Conservation (phyloP, 1,139 yeast genomes). For the Saccharomyces pastorianus region DNA sequence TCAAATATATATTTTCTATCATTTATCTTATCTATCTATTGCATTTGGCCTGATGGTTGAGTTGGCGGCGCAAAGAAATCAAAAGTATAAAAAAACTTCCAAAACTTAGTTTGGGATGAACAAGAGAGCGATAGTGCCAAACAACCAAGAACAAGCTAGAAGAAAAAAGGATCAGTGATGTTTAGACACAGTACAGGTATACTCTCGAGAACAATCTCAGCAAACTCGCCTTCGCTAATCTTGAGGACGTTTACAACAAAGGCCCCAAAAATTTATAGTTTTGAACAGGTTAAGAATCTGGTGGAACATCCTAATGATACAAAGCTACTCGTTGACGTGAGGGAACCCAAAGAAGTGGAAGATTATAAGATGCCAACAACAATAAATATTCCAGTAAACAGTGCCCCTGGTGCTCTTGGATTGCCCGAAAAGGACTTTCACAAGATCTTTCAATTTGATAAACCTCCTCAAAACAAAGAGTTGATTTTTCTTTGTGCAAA, state of each 20-base stretch:
- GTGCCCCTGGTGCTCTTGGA: conserved; percentile 90
- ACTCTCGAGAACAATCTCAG: neutral
- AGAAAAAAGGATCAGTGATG: neutral
- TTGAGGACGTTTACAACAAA: conserved; percentile 14
- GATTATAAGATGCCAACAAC: conserved; percentile 76
- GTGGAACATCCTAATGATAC: conserved; percentile 38
- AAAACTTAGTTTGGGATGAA: neutral
- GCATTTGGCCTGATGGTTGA: neutral
- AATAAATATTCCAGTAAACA: conserved; percentile 79
- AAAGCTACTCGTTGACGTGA: conserved; percentile 69
- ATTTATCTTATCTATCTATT: neutral
- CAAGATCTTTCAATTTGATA: conserved; percentile 73
- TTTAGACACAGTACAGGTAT: neutral
- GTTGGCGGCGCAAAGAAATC: neutral
- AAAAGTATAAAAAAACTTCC: neutral
- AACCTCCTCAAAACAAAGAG: conserved; percentile 65
- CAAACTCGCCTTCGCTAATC: neutral
- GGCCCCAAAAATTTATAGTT: conserved; percentile 40
- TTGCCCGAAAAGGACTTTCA: conserved; percentile 70
- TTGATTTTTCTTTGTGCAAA: conserved; percentile 87
- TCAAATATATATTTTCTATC: neutral
- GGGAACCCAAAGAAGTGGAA: conserved; percentile 75
- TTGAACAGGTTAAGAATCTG: conserved; percentile 48
- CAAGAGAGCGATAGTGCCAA: neutral
- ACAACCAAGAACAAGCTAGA: neutral